Evolutionary conservation across 2,329 filamentous ascomycete species (phyloP).

Genomic region (Aspergillus sclerotialis): DNA sequence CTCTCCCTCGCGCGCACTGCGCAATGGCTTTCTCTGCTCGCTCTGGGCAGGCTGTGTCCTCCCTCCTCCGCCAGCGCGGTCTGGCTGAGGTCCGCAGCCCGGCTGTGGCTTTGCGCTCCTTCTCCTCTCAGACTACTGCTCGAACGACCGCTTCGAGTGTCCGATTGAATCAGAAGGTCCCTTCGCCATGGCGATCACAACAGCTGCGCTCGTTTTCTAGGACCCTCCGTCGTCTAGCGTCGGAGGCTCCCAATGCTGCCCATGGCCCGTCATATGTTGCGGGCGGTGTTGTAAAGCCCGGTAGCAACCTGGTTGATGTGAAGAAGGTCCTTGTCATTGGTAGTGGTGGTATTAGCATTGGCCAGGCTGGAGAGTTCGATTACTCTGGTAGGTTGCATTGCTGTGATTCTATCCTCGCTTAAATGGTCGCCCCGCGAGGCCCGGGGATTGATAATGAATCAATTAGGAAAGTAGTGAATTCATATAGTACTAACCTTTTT

Average conservation of each 20-base stretch:
- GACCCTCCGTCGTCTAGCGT: slow-evolving; percentile 29
- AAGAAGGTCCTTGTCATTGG: slow-evolving; percentile 98
- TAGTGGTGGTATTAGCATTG: slow-evolving; percentile 90
- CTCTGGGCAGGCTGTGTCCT: slow-evolving; percentile 36
- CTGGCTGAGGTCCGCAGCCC: slow-evolving; percentile 30
- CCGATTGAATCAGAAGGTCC: slow-evolving; percentile 30
- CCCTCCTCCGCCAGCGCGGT: slow-evolving; percentile 37
- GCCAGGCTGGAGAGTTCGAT: slow-evolving; percentile 96
- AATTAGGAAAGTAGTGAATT: not conserved
- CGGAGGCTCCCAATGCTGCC: slow-evolving; percentile 60
- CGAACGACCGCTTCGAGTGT: slow-evolving; percentile 25
- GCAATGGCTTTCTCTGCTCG: slow-evolving; percentile 41
- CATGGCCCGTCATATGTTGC: slow-evolving; percentile 81
- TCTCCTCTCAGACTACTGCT: slow-evolving; percentile 27
- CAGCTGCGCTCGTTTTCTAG: slow-evolving; percentile 38
- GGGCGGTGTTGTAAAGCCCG: slow-evolving; percentile 75
- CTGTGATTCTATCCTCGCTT: not conserved
- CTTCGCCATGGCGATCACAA: slow-evolving; percentile 32
- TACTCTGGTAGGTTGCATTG: slow-evolving; percentile 71
- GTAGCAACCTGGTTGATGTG: slow-evolving; percentile 72
- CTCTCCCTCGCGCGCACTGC: slow-evolving; percentile 22
- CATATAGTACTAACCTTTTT: slow-evolving; percentile 2
- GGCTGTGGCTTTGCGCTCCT: slow-evolving; percentile 30
- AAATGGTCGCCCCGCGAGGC: too few relatives aligned
- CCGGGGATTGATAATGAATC: not conserved